These are phyloP conservation scores for Quercus rubra DNA, from an alignment of 306 rosid genomes.

Conservation along the genomic window DNA sequence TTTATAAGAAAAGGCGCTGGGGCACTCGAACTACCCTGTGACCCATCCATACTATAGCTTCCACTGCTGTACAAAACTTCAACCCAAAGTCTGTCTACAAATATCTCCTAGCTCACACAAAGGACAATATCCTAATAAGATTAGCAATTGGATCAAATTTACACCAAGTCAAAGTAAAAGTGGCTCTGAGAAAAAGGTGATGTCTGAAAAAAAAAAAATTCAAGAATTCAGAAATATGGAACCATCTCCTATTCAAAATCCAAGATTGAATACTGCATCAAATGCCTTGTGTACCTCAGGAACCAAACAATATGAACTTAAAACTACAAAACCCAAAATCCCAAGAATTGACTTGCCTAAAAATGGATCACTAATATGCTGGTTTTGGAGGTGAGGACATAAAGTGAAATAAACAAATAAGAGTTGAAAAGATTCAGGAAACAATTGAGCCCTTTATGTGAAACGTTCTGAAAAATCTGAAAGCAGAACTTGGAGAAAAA, in stretches of 20 bases:
- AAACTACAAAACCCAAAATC: not conserved
- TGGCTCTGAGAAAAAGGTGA: not conserved
- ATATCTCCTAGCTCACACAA: not conserved
- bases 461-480: constrained; percentile 16
- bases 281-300: not conserved
- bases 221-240: constrained; percentile 2
- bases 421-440: not conserved
- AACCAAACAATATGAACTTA: not conserved
- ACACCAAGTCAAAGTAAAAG: not conserved
- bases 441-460: not conserved
- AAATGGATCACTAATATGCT: not conserved
- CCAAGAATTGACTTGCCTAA: not conserved
- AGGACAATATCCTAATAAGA: not conserved
- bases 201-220: not conserved
- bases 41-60: constrained; percentile 20
- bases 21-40: constrained; percentile 30
- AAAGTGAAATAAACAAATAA: not conserved
- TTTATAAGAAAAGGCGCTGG: constrained; percentile 42
- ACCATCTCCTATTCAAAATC: not conserved
- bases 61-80: not conserved
- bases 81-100: not conserved
- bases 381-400: not conserved
- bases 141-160: not conserved
- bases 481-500: constrained; percentile 21
- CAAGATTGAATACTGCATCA: not conserved